Percentiles rank a stretch among this genome's conserved stretches.
Evolutionary conservation across 306 rosid species (phyloP).

Genomic region (Nissolia schottii): DNA sequence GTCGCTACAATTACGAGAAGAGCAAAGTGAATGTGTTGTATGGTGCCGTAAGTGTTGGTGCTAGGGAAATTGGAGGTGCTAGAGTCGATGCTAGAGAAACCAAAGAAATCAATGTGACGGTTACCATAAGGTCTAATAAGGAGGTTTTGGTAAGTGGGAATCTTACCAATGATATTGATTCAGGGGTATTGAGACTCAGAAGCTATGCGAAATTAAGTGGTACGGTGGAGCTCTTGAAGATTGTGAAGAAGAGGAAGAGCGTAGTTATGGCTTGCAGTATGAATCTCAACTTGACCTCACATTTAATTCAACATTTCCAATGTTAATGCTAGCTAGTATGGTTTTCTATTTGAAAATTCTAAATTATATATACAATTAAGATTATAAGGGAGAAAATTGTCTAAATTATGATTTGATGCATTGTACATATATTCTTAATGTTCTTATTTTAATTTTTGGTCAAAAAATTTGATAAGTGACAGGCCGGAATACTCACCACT

Average conservation of each 20-base stretch:
- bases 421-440: too few species aligned
- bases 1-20: conserved; percentile 26
- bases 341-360: background rate
- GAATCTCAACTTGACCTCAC: conserved; percentile 34
- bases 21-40: conserved; percentile 28
- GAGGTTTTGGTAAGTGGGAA: conserved; percentile 2
- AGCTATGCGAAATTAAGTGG: conserved; percentile 42
- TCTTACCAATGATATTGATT: conserved; percentile 11
- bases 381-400: too few species aligned
- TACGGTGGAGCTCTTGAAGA: conserved; percentile 28
- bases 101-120: conserved; percentile 10
- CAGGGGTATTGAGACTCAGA: conserved; percentile 37
- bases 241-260: conserved; percentile 32
- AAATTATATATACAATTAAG: too few species aligned
- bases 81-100: conserved; percentile 23
- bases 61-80: background rate
- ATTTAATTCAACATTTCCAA: conserved; percentile 21
- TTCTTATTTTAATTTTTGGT: too few species aligned
- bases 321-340: conserved; percentile 18
- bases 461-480: too few species aligned
- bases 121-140: conserved; percentile 25
- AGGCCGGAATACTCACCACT: too few species aligned
- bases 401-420: too few species aligned
- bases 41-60: conserved; percentile 29
- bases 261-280: conserved; percentile 39